Evolutionary conservation across 495 filamentous ascomycete genomes (phyloP), one percentile per base, ranked within the genome.

Genomic region (Penicillium flavigenum): DNA sequence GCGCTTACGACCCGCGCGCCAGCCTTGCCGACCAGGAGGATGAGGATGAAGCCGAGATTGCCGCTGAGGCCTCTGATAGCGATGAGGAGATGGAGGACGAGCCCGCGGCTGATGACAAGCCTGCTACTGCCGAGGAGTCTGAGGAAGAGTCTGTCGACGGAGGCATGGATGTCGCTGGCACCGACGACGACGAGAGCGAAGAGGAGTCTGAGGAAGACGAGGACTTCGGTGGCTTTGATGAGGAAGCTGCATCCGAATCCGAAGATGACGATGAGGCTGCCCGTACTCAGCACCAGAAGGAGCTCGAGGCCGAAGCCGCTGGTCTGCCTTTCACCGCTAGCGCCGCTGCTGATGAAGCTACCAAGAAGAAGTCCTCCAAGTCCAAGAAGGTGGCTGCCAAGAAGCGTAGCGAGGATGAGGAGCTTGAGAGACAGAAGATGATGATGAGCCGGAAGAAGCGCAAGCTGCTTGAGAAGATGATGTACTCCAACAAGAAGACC

Each of bases 391-490:
- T 86, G 11, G 86, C 85, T 47, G 68, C 72, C 29, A 86, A 84
- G 79, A 84, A 86, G 76, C 78, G 83, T 56, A 80, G 90, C 68
- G 88, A 91, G 68, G 89, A 89, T 22, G 90, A 93, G 69, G 88
- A 92, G 61, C 76, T 92, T 46, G 89, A 93, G 73, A 79, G 90
- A 70, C 84, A 87, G 71, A 93, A 93, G 81, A 91, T 91, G 72
- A 95, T 95, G 90, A 88, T 95, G 80, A 87, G 86, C 73, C 85
- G 90, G 75, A 92, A 90, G 84, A 93, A 93, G 81, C 79, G 90
- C 63, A 93, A 92, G 83, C 76, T 93, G 58, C 81, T 90, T 53
- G 90, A 93, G 78, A 92, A 95, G 82, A 95, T 95, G 90, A 79
- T 89, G 68, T 91, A 91, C 76, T 88, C 82, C 60, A 93, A 93